These are phyloP conservation scores for Kodamaea suecica DNA, from an alignment of 1,139 yeast genomes.

Conservation along the genomic window DNA sequence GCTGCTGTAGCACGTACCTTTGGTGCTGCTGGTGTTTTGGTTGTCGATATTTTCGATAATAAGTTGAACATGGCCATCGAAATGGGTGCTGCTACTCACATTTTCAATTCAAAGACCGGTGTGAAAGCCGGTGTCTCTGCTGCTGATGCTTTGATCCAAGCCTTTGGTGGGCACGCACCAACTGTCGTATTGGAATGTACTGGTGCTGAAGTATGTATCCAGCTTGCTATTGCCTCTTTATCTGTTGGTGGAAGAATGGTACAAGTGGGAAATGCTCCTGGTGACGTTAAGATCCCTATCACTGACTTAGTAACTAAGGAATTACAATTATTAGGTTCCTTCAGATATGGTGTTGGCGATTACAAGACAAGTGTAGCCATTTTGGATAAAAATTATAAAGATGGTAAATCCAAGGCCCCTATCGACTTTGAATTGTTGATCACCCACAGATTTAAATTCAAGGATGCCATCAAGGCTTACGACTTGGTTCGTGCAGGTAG, in stretches of 20 bases:
- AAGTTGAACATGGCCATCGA: slow-evolving; percentile 59
- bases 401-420: slow-evolving; percentile 50
- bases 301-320: slow-evolving; percentile 70
- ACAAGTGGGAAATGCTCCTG: slow-evolving; percentile 76
- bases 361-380: slow-evolving; percentile 72
- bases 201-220: slow-evolving; percentile 69
- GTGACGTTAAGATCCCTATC: slow-evolving; percentile 68
- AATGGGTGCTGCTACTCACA: slow-evolving; percentile 57
- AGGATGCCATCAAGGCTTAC: slow-evolving; percentile 79
- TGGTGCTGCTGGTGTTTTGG: slow-evolving; percentile 71
- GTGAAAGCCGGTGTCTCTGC: slow-evolving; percentile 23
- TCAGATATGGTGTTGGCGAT: slow-evolving; percentile 80
- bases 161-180: slow-evolving; percentile 48
- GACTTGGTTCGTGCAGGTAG: slow-evolving; percentile 54
- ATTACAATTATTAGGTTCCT: slow-evolving; percentile 66
- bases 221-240: slow-evolving; percentile 57
- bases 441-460: slow-evolving; percentile 72
- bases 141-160: slow-evolving; percentile 32
- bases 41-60: slow-evolving; percentile 61
- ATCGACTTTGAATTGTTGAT: slow-evolving; percentile 56
- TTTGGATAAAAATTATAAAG: slow-evolving; percentile 55
- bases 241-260: slow-evolving; percentile 64
- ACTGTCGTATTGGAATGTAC: slow-evolving; percentile 67
- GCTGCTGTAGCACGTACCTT: slow-evolving; percentile 79
- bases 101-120: slow-evolving; percentile 52